Conservation (phyloP, 495 filamentous ascomycete genomes). For the Hypoxylon fuscum region DNA sequence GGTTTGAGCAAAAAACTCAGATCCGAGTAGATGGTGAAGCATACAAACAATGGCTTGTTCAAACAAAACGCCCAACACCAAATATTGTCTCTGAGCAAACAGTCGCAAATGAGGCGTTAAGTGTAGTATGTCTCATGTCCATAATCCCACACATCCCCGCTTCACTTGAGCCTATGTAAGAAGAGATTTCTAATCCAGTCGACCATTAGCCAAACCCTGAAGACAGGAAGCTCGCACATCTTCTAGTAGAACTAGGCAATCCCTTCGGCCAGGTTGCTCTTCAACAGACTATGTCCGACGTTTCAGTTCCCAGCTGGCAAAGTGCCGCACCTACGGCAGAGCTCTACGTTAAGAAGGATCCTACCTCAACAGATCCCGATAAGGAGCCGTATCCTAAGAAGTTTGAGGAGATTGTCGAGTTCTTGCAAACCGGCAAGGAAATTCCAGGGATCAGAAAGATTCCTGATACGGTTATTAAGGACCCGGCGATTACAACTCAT, state of each 20-base stretch:
- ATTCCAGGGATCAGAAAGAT: conserved; percentile 93
- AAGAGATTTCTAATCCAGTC: conserved; percentile 2
- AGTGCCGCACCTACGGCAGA: conserved; percentile 53
- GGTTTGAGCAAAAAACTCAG: conserved; percentile 51
- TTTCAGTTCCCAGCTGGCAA: conserved; percentile 54
- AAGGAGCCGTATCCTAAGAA: conserved; percentile 78
- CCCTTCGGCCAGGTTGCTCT: conserved; percentile 29
- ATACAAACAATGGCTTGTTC: conserved; percentile 48
- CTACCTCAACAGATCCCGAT: conserved; percentile 43
- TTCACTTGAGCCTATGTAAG: not conserved
- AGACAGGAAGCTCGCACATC: conserved; percentile 40
- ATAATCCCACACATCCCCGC: not conserved
- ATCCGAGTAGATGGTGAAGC: conserved; percentile 46
- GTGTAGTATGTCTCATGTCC: conserved; percentile 21
- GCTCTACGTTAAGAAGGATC: conserved; percentile 43
- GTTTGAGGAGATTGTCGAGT: conserved; percentile 88
- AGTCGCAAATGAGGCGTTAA: conserved; percentile 30
- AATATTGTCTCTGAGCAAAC: conserved; percentile 37
- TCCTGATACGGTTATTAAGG: conserved; percentile 79
- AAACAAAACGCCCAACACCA: conserved; percentile 19
- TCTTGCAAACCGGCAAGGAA: conserved; percentile 83
- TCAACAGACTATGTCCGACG: conserved; percentile 13
- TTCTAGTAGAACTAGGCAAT: conserved; percentile 40
- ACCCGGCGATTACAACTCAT: conserved; percentile 47
- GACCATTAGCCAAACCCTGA: conserved; percentile 30